These are phyloP conservation scores for Exophiala phaeomuriformis DNA, from an alignment of 2,329 filamentous ascomycete species.

Conservation along the genomic window DNA sequence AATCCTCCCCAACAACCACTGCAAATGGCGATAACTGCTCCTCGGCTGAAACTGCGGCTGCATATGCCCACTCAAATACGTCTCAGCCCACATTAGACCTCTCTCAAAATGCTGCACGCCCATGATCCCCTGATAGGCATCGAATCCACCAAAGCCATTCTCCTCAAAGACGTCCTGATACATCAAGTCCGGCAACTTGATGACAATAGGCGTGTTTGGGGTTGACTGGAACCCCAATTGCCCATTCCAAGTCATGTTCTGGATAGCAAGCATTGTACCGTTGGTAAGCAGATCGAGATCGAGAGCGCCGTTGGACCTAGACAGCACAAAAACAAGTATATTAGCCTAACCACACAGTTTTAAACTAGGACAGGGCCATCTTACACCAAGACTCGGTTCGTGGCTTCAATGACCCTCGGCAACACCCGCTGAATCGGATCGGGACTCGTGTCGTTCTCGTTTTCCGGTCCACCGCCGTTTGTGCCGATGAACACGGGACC, in stretches of 20 bases:
- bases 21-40: constrained; percentile 31
- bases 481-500: constrained; percentile 15
- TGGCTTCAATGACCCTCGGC: constrained; percentile 19
- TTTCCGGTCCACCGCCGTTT: constrained; percentile 13
- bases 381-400: constrained; percentile 20
- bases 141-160: constrained; percentile 10
- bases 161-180: constrained; percentile 16
- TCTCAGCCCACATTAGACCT: constrained; percentile 35
- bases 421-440: constrained; percentile 19
- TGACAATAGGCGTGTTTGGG: constrained; percentile 16
- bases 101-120: constrained; percentile 34
- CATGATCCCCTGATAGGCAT: constrained; percentile 25
- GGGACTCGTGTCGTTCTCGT: constrained; percentile 11
- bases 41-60: constrained; percentile 34
- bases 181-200: constrained; percentile 15
- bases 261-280: constrained; percentile 20
- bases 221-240: constrained; percentile 14
- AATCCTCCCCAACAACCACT: constrained; percentile 34
- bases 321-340: neutral
- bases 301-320: constrained; percentile 20
- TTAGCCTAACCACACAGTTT: neutral
- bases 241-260: constrained; percentile 25
- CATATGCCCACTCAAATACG: constrained; percentile 33
- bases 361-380: neutral
- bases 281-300: constrained; percentile 19